phyloP scores from a whole-genome alignment of 352 stramenopile genomes.

The Elongisporangium anandrum region DNA sequence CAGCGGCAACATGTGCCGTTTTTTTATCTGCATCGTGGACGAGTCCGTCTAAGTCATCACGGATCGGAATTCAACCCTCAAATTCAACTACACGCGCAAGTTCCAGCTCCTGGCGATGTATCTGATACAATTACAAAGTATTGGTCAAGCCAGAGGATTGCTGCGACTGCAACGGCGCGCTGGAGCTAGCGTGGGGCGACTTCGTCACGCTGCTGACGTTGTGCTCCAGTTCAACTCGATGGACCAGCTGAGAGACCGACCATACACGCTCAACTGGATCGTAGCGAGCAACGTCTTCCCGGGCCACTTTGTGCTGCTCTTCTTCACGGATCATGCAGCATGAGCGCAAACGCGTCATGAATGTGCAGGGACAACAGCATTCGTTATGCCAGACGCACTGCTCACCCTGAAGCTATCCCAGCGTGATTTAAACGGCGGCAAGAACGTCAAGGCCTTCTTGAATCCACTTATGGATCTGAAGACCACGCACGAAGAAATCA shows the following conservation, averaged over 20 bases:
- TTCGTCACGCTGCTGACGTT: conserved; percentile 82
- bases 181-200: conserved; percentile 76
- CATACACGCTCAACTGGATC: conserved; percentile 76
- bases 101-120: conserved; percentile 76
- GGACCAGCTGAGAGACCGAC: conserved; percentile 74
- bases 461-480: no score
- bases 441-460: no score
- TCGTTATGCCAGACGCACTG: no score
- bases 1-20: conserved; percentile 72
- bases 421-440: no score
- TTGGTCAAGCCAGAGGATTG: conserved; percentile 60
- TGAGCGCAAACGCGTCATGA: no score
- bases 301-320: conserved; percentile 78
- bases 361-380: no score
- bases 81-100: conserved; percentile 87
- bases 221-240: conserved; percentile 89
- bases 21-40: conserved; percentile 81
- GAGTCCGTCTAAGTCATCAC: conserved; percentile 84
- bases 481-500: no score
- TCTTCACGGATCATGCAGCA: no score
- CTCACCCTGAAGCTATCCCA: no score
- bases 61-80: conserved; percentile 73
- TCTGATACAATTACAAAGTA: conserved; percentile 67
- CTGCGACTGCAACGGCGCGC: conserved; percentile 43
- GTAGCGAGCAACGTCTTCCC: conserved; percentile 77